phyloP scores from a whole-genome alignment of 129 eudicot genomes.

The Saposhnikovia divaricata region DNA sequence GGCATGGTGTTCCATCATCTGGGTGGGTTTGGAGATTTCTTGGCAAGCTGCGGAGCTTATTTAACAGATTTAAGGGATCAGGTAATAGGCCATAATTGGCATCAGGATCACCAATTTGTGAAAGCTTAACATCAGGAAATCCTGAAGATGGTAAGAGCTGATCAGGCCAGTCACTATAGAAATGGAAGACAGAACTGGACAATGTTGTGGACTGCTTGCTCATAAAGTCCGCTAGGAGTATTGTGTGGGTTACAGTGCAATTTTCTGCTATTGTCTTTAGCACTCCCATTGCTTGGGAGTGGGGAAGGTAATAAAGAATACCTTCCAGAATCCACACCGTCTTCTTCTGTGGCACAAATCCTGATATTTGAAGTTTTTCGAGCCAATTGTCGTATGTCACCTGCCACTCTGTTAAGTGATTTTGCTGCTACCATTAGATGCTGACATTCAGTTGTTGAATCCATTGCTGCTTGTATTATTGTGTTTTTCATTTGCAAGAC shows the following conservation, averaged over 20 bases:
- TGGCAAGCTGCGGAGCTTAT: conserved; percentile 70
- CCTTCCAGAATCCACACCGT: conserved; percentile 96
- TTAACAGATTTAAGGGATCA: conserved; percentile 76
- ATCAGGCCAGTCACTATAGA: conserved; percentile 97
- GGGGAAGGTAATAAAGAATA: conserved; percentile 73
- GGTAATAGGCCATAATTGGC: conserved; percentile 80
- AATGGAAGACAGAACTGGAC: conserved; percentile 52
- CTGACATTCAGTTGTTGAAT: conserved; percentile 34
- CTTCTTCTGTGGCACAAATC: conserved; percentile 65
- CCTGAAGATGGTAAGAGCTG: conserved; percentile 78
- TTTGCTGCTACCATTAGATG: conserved; percentile 52
- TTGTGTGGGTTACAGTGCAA: conserved; percentile 58
- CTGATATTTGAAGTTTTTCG: conserved; percentile 69
- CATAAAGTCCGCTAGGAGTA: conserved; percentile 94
- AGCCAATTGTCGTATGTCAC: conserved; percentile 83
- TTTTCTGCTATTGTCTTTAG: conserved; percentile 65
- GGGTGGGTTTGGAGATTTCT: conserved; percentile 73
- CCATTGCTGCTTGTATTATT: conserved; percentile 59
- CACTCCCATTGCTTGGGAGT: conserved; percentile 67
- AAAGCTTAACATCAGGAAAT: conserved; percentile 76
- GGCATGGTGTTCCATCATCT: conserved; percentile 90
- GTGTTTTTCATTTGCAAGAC: conserved; percentile 77
- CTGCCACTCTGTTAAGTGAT: conserved; percentile 68
- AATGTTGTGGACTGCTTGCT: conserved; percentile 82
- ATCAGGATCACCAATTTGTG: conserved; percentile 97